phyloP scores from a whole-genome alignment of 2,329 filamentous ascomycete species.

The Fusarium solani-melongenae region DNA sequence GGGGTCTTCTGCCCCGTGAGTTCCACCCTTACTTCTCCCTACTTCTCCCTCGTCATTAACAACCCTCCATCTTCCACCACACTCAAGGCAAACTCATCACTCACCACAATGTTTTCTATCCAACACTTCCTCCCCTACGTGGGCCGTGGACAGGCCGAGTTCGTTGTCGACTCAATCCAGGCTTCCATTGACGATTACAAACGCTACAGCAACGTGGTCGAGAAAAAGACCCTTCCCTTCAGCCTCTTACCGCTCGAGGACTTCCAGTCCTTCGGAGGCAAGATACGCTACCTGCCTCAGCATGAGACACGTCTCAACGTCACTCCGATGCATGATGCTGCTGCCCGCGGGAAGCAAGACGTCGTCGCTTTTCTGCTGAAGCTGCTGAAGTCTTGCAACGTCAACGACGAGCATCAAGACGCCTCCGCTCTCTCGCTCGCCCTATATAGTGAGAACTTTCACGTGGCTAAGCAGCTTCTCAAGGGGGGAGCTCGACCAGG shows the following conservation, averaged over 20 bases:
- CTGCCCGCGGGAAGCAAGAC: neutral
- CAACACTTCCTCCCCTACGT: neutral
- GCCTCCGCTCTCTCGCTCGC: neutral
- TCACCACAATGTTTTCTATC: neutral
- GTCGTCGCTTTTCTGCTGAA: neutral
- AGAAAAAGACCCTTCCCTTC: neutral
- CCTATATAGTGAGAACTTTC: neutral
- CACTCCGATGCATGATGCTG: neutral
- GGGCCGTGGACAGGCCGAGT: neutral
- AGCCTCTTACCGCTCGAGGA: neutral
- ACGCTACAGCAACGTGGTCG: neutral
- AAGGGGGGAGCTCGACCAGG: neutral
- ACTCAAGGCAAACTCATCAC: neutral
- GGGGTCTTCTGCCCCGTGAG: neutral
- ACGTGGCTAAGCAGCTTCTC: neutral
- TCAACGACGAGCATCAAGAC: neutral
- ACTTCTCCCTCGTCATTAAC: neutral
- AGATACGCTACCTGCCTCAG: neutral
- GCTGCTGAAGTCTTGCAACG: neutral
- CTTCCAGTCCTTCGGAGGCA: fast-evolving
- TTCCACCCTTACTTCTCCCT: neutral
- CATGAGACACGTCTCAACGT: neutral
- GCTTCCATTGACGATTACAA: neutral
- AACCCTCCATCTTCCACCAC: neutral
- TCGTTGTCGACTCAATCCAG: neutral